phyloP scores from a whole-genome alignment of 1,284 basidiomycete species.

The Rhizoctonia solani region DNA sequence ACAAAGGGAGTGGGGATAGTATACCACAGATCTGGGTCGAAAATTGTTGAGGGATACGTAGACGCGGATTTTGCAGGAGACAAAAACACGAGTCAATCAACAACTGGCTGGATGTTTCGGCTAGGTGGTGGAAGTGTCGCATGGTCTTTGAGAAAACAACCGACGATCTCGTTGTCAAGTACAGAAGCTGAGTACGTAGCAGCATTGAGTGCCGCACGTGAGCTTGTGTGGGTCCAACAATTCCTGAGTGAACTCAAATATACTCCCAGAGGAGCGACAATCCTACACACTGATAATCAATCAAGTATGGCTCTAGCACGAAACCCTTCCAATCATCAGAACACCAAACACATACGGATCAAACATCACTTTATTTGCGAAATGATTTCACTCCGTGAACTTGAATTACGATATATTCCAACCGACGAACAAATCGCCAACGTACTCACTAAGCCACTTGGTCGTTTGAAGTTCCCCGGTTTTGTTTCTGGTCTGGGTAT shows the following conservation, averaged over 20 bases:
- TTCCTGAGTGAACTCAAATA: constrained; percentile 34
- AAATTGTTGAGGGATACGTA: background rate
- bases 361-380: constrained; percentile 43
- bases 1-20: constrained; percentile 44
- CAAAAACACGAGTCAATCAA: background rate
- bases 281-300: constrained; percentile 42
- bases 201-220: constrained; percentile 46
- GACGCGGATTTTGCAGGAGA: constrained; percentile 11
- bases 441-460: constrained; percentile 17
- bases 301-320: constrained; percentile 40
- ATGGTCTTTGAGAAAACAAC: constrained; percentile 42
- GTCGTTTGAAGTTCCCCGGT: background rate
- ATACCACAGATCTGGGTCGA: background rate
- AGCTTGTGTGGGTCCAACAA: constrained; percentile 43
- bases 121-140: background rate
- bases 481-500: constrained; percentile 1
- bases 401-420: constrained; percentile 45
- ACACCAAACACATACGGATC: constrained; percentile 45
- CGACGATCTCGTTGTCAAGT: constrained; percentile 44
- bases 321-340: constrained; percentile 40
- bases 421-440: constrained; percentile 48
- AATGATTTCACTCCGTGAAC: constrained; percentile 42
- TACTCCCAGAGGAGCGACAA: background rate
- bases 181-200: no score
- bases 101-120: constrained; percentile 8